Evolutionary conservation across 176 grass and related monocot species (phyloP).

Genomic region (Puya raimondii): DNA sequence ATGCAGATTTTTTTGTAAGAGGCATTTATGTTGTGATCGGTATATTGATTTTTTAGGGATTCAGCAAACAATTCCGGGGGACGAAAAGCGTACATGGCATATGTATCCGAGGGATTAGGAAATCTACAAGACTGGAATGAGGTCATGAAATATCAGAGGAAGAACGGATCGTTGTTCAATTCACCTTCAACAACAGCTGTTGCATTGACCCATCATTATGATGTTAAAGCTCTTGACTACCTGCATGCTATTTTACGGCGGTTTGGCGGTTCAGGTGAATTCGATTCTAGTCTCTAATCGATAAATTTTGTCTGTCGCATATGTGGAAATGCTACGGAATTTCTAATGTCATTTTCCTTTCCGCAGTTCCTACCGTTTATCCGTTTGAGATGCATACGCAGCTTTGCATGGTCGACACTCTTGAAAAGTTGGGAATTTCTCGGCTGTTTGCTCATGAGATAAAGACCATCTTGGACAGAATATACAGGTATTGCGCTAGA

Average conservation of each 20-base stretch:
- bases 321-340: neutral
- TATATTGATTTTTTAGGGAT: conserved; percentile 24
- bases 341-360: conserved; percentile 6
- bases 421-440: conserved; percentile 66
- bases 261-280: conserved; percentile 50
- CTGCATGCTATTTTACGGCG: conserved; percentile 37
- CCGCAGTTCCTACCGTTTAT: conserved; percentile 65
- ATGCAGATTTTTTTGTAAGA: neutral
- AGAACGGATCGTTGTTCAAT: conserved; percentile 67
- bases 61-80: conserved; percentile 24
- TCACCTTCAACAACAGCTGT: conserved; percentile 58
- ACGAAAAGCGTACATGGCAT: conserved; percentile 56
- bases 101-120: conserved; percentile 63
- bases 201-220: conserved; percentile 28
- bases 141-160: conserved; percentile 50
- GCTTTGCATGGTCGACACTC: conserved; percentile 56
- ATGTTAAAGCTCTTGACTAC: conserved; percentile 48
- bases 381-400: conserved; percentile 79
- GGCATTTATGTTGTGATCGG: neutral
- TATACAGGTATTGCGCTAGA: conserved; percentile 39
- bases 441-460: conserved; percentile 70
- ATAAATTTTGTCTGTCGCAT: neutral
- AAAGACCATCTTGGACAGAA: conserved; percentile 52
- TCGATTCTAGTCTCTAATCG: neutral
- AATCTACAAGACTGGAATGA: conserved; percentile 40